Conservation (phyloP, 768 basidiomycete species). For the Hortiboletus flavorubellus region DNA sequence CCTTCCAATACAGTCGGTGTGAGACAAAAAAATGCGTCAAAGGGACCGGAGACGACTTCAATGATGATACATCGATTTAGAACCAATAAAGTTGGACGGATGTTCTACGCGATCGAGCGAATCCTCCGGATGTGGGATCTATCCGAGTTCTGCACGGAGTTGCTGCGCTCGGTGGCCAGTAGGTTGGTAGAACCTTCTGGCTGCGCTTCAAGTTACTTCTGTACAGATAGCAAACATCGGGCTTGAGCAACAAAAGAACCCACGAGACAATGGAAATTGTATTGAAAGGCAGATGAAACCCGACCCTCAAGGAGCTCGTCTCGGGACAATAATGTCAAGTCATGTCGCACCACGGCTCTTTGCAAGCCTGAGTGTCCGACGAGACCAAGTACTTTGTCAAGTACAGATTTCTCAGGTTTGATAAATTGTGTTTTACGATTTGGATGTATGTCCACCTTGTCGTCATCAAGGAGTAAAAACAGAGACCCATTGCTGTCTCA, state of each 20-base stretch:
- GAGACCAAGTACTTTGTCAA: neutral
- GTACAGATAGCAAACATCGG: too few species aligned
- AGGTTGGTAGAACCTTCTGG: too few species aligned
- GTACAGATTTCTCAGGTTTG: neutral
- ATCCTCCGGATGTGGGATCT: neutral
- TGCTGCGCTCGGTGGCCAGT: neutral
- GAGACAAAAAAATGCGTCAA: neutral
- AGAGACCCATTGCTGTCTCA: neutral
- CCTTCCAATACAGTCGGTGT: neutral
- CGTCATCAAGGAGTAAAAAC: neutral
- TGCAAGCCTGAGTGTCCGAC: neutral
- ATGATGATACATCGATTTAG: neutral
- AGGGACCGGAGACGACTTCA: neutral
- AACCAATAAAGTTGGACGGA: neutral
- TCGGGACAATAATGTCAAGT: too few species aligned
- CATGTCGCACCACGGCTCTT: too few species aligned
- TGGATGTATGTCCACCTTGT: too few species aligned
- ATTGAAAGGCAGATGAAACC: too few species aligned
- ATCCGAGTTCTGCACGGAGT: neutral
- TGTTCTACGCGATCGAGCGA: neutral
- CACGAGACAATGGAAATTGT: too few species aligned
- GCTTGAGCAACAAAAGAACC: too few species aligned
- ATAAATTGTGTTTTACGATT: too few species aligned
- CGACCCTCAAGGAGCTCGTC: too few species aligned
- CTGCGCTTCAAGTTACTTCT: too few species aligned